phyloP scores from a whole-genome alignment of 208 protist genomes.

The Leishmania guyanensis region DNA sequence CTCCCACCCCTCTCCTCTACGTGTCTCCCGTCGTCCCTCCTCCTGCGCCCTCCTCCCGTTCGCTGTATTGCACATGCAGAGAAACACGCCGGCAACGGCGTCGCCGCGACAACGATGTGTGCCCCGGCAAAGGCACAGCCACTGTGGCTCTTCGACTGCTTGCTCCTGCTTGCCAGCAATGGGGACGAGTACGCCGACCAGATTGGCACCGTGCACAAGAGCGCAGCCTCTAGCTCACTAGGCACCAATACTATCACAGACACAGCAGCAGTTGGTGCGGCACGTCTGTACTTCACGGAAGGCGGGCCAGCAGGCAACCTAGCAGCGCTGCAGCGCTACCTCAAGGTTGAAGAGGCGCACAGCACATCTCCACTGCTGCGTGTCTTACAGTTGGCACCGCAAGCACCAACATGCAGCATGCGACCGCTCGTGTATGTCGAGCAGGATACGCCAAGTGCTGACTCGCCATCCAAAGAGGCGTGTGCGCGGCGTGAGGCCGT shows the following conservation, averaged over 20 bases:
- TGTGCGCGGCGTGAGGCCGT: not conserved
- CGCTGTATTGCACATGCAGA: not conserved
- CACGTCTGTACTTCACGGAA: slow-evolving; percentile 16
- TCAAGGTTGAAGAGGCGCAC: slow-evolving; percentile 1
- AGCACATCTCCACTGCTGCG: slow-evolving; percentile 9
- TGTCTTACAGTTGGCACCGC: slow-evolving; percentile 9
- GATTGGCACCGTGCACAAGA: not conserved
- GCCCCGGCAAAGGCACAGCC: not conserved
- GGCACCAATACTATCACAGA: not conserved
- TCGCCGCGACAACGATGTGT: not conserved
- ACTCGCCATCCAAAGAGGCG: not conserved
- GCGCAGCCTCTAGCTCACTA: not conserved
- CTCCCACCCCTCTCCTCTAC: not conserved
- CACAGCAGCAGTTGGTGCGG: not conserved
- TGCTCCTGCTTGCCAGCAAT: not conserved
- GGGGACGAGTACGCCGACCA: not conserved
- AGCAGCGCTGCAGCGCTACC: slow-evolving; percentile 11
- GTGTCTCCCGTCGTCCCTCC: not conserved
- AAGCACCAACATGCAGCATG: not conserved
- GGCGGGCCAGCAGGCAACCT: not conserved
- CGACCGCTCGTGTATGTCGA: slow-evolving; percentile 20
- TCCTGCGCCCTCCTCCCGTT: not conserved
- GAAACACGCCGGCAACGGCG: not conserved
- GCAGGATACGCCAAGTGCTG: not conserved
- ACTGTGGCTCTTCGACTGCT: not conserved